Percentiles rank a stretch among this genome's conserved stretches.
phyloP scores from a whole-genome alignment of 1,284 basidiomycete species.

The Rhodotorula mucilaginosa region DNA sequence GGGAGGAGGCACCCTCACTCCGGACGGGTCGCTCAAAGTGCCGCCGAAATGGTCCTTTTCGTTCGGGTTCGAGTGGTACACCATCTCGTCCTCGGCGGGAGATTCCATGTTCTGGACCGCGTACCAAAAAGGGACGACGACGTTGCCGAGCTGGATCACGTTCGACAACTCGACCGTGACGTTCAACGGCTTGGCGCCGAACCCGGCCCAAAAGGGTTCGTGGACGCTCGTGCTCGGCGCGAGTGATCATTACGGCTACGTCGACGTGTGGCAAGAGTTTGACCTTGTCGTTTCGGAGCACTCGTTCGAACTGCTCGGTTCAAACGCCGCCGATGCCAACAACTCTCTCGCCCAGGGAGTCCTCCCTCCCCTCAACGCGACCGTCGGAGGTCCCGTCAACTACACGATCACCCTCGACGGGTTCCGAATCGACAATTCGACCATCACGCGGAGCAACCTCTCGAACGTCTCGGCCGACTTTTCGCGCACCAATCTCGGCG shows the following conservation, averaged over 20 bases:
- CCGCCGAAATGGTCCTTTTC: conserved; percentile 87
- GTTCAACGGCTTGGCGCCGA: conserved; percentile 73
- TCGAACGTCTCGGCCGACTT: conserved; percentile 49
- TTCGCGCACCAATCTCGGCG: conserved; percentile 46
- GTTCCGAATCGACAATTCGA: conserved; percentile 61
- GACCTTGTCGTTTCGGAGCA: conserved; percentile 60
- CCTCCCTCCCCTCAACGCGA: conserved; percentile 60
- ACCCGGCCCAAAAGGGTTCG: conserved; percentile 13
- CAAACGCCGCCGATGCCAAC: conserved; percentile 7
- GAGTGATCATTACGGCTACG: conserved; percentile 42
- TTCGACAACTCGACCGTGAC: conserved; percentile 70
- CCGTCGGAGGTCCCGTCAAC: conserved; percentile 51
- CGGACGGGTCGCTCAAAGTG: conserved; percentile 66
- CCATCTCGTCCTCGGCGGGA: conserved; percentile 55
- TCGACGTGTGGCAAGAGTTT: conserved; percentile 37
- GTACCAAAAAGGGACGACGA: conserved; percentile 62
- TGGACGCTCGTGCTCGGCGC: conserved; percentile 39
- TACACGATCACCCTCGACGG: conserved; percentile 50
- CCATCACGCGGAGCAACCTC: conserved; percentile 45
- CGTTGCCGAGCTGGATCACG: conserved; percentile 70
- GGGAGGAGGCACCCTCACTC: conserved; percentile 54
- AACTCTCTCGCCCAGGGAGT: conserved; percentile 1
- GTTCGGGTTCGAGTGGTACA: conserved; percentile 72
- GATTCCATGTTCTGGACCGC: conserved; percentile 64
- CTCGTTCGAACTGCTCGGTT: conserved; percentile 53